Evolutionary conservation across 306 rosid species (phyloP), one percentile per base, ranked within the genome.

Genomic region (Dryas octopetala): DNA sequence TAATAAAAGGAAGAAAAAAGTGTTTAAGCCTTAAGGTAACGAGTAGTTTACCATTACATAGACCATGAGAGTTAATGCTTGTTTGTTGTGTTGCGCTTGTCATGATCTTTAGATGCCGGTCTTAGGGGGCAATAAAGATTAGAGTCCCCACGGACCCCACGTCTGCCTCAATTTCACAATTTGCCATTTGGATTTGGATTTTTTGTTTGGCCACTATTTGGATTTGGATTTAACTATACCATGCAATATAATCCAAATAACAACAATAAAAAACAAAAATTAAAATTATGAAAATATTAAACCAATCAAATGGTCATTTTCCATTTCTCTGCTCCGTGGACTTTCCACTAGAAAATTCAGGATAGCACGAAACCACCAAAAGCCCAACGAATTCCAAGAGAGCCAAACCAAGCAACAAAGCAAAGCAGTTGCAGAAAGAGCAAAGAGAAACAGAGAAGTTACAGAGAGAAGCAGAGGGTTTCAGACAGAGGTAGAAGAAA

Each of bases 301-400:
- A 12, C 6, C 49, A 16, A 12, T 1, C 5, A 65, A 70, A 38
- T 43, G 12, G 75, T 85, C 66, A 45, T 43, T 72, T 65, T 82
- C 77, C 43, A 68, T 62, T 62, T 55, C 60, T 80, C 70, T 71
- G 68, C 71, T 69, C 47, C 78, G 83, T 77, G 82, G 86, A 88
- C 88, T 85, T 88, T 83, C 48, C 55, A 63, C 80, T 71, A 26
- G 83, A 83, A 47, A 47, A 45, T 51, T 66, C 62, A 70, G 84
- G 90, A 73, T 73, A 68, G 82, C 86, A 80, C 79, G 83, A 80
- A 80, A 86, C 74, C 74, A 70, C 70, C 82, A 53, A 63, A 51
- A 65, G 7, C 55, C 66, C 83, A 66, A 23, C 65, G 43, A 10
- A 54, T 44, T 68, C 17, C 53, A 7, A 41, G 26, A 48, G 17